Conservation (phyloP, 495 filamentous ascomycete genomes). For the Acidiella bohemica region DNA sequence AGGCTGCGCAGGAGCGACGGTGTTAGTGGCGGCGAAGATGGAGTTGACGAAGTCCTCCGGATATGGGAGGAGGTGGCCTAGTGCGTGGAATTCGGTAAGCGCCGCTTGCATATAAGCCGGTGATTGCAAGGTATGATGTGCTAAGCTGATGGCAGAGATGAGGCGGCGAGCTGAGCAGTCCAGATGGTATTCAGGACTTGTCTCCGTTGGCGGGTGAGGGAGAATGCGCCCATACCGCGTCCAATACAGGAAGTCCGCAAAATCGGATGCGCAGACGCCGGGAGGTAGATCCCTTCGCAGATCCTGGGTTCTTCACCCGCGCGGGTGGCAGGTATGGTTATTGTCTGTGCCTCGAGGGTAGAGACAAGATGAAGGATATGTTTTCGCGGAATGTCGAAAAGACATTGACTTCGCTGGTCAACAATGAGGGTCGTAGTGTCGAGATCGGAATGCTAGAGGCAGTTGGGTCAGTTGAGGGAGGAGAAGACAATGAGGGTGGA, state of each 20-base stretch:
- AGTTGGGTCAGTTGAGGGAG: not conserved
- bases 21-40: conserved; percentile 9
- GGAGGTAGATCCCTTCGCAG: not conserved
- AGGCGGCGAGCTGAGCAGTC: conserved; percentile 1
- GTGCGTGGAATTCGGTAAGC: not conserved
- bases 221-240: conserved; percentile 5
- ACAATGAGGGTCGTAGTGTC: not conserved
- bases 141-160: conserved; percentile 6
- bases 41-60: conserved; percentile 10
- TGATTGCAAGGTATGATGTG: not conserved
- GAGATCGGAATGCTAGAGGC: not conserved
- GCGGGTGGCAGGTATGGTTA: not conserved
- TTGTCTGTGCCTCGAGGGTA: not conserved
- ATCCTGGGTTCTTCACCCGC: not conserved
- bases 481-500: no score
- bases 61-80: conserved; percentile 1
- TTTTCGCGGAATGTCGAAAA: conserved; percentile 1
- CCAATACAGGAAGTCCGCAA: conserved; percentile 6
- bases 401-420: not conserved
- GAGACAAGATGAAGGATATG: not conserved
- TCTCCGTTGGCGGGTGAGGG: not conserved
- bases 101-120: not conserved
- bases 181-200: not conserved
- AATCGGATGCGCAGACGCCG: not conserved
- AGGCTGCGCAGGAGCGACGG: no score